These are phyloP conservation scores for Porodaedalea pini DNA, from an alignment of 1,284 basidiomycete genomes.

Conservation along the genomic window DNA sequence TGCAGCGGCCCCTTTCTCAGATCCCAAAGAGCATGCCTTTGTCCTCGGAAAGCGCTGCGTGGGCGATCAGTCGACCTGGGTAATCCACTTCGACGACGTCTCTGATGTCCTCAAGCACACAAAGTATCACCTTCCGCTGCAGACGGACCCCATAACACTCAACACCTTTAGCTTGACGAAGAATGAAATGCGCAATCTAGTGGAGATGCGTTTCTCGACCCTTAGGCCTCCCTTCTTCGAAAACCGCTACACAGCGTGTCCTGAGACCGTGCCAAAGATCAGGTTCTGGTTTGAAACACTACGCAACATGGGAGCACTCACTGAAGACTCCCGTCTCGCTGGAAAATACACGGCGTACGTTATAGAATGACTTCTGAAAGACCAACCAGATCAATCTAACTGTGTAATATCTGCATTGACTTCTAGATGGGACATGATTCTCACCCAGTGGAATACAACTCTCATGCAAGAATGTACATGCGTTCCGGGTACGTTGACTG, in stretches of 20 bases:
- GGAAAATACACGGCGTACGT: neutral
- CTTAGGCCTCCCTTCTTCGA: conserved; percentile 1
- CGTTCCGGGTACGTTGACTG: neutral
- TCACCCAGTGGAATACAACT: neutral
- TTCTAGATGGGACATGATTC: neutral
- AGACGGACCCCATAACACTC: neutral
- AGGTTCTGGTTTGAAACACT: neutral
- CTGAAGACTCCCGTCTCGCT: neutral
- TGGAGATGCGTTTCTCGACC: neutral
- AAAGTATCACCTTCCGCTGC: neutral
- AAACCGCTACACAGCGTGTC: conserved; percentile 3
- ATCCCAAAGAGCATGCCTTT: neutral
- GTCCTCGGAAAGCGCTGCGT: conserved; percentile 15
- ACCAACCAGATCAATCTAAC: too few species aligned
- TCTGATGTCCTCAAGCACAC: neutral
- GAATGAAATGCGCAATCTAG: neutral
- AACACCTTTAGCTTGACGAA: conserved; percentile 6
- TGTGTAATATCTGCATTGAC: neutral
- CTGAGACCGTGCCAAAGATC: neutral
- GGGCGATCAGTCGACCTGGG: conserved; percentile 5
- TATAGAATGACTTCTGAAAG: too few species aligned
- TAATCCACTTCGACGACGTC: conserved; percentile 3
- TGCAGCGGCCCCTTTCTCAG: neutral
- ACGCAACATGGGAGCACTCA: neutral
- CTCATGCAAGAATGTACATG: neutral